Percentiles rank a stretch among this genome's conserved stretches.
Conservation (phyloP, 257 asterid genomes). For the Fraxinus excelsior region DNA sequence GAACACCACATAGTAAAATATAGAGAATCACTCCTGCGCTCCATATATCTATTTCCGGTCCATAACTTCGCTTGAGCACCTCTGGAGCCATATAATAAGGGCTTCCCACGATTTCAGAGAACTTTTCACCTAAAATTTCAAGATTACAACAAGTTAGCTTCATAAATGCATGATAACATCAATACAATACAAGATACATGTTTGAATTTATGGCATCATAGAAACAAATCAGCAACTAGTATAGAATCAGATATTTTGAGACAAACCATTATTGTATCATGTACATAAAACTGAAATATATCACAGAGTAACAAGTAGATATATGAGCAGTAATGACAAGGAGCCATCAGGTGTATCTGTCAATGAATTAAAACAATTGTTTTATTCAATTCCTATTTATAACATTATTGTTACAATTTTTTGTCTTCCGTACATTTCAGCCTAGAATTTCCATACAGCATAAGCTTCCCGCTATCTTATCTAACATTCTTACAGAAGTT, state of each 20-base stretch:
- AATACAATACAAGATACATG: background rate
- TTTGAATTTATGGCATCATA: background rate
- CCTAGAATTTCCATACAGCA: background rate
- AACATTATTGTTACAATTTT: background rate
- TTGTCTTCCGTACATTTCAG: background rate
- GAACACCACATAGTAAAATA: background rate
- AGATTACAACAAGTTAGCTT: background rate
- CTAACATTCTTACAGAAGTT: background rate
- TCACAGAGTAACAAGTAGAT: background rate
- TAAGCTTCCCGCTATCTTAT: background rate
- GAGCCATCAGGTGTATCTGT: background rate
- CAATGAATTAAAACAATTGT: background rate
- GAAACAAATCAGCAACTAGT: background rate
- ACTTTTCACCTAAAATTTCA: background rate
- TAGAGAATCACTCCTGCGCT: slow-evolving; percentile 7
- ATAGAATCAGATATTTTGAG: slow-evolving; percentile 9
- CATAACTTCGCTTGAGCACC: slow-evolving; percentile 8
- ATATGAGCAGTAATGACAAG: background rate
- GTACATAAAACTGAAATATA: slow-evolving; percentile 2
- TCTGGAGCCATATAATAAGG: slow-evolving; percentile 8
- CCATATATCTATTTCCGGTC: slow-evolving; percentile 6
- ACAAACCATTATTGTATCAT: background rate
- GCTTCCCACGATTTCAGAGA: slow-evolving; percentile 7
- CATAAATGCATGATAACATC: background rate
- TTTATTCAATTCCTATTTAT: background rate